phyloP scores from a whole-genome alignment of 768 basidiomycete species.

The Leccinum imitatum region DNA sequence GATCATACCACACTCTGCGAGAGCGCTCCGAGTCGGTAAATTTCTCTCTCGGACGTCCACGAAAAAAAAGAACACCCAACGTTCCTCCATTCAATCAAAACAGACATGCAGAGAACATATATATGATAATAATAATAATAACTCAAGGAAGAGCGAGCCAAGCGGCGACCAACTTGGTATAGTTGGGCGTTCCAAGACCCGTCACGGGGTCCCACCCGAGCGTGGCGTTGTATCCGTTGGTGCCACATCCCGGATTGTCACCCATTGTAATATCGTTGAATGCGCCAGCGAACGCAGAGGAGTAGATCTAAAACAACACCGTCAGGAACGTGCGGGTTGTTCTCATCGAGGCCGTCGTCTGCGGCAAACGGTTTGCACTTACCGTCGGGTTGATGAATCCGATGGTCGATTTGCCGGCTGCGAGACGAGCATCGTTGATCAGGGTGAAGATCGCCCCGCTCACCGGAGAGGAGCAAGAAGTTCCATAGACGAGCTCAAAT shows the following conservation, averaged over 20 bases:
- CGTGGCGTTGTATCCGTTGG: slow-evolving; percentile 25
- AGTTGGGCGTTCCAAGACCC: slow-evolving; percentile 43
- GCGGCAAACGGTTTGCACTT: slow-evolving; percentile 23
- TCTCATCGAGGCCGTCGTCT: too few relatives aligned
- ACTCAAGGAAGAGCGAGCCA: slow-evolving; percentile 40
- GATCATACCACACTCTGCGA: too few relatives aligned
- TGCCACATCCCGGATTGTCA: slow-evolving; percentile 29
- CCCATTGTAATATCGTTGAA: slow-evolving; percentile 26
- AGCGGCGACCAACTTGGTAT: slow-evolving; percentile 45
- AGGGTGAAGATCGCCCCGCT: slow-evolving; percentile 35
- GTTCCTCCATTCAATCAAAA: too few relatives aligned
- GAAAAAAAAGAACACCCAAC: too few relatives aligned
- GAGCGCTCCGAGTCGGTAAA: too few relatives aligned
- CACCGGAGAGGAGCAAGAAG: slow-evolving; percentile 34
- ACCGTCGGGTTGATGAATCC: slow-evolving; percentile 48
- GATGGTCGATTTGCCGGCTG: slow-evolving; percentile 31
- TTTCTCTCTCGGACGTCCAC: too few relatives aligned
- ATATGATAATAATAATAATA: too few relatives aligned
- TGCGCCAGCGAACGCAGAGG: slow-evolving; percentile 8
- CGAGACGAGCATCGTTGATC: slow-evolving; percentile 38
- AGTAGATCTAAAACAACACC: slow-evolving; percentile 19
- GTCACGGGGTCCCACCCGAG: slow-evolving; percentile 35
- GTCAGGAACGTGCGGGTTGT: background rate
- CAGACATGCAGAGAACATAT: too few relatives aligned
- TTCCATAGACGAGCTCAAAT: slow-evolving; percentile 35